phyloP scores from a whole-genome alignment of 1,284 basidiomycete species.

The Leccinum huronense region DNA sequence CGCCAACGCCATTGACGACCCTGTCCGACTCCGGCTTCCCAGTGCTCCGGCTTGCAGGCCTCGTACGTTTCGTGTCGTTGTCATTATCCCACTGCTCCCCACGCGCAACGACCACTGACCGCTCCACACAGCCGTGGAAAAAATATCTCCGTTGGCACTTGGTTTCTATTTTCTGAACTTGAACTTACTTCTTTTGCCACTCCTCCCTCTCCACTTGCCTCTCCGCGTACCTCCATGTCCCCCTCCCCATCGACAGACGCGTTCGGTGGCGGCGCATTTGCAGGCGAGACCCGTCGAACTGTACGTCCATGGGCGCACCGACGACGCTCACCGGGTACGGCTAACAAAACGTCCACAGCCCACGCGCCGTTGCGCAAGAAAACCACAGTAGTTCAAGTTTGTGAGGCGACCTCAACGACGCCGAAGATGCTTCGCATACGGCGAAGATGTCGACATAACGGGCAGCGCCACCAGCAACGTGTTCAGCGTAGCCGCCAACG shows the following conservation, averaged over 20 bases:
- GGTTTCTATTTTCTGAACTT: slow-evolving; percentile 23
- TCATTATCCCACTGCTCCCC: background rate
- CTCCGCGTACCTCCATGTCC: slow-evolving; percentile 14
- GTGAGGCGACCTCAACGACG: too few species aligned
- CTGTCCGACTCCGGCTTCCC: slow-evolving; percentile 5
- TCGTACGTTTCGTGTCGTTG: slow-evolving; percentile 1
- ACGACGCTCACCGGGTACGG: slow-evolving; percentile 79
- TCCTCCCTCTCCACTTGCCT: slow-evolving; percentile 10
- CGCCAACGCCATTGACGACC: slow-evolving; percentile 27
- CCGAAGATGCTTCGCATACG: background rate
- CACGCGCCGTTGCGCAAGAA: slow-evolving; percentile 62
- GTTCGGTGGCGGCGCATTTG: slow-evolving; percentile 42
- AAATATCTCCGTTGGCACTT: slow-evolving; percentile 75
- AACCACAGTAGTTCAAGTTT: too few species aligned
- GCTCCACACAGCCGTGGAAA: slow-evolving; percentile 54
- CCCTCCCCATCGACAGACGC: background rate
- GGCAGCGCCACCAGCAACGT: slow-evolving; percentile 24
- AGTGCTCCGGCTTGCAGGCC: background rate
- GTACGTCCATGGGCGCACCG: slow-evolving; percentile 62
- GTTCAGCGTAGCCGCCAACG: slow-evolving; percentile 19
- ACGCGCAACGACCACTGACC: slow-evolving; percentile 10
- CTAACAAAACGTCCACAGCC: slow-evolving; percentile 79
- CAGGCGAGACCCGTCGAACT: slow-evolving; percentile 70
- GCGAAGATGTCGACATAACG: slow-evolving; percentile 13
- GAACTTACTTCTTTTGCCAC: slow-evolving; percentile 25